Evolutionary conservation across 2,329 filamentous ascomycete genomes (phyloP).

Genomic region (Cucurbitaria berberidis): DNA sequence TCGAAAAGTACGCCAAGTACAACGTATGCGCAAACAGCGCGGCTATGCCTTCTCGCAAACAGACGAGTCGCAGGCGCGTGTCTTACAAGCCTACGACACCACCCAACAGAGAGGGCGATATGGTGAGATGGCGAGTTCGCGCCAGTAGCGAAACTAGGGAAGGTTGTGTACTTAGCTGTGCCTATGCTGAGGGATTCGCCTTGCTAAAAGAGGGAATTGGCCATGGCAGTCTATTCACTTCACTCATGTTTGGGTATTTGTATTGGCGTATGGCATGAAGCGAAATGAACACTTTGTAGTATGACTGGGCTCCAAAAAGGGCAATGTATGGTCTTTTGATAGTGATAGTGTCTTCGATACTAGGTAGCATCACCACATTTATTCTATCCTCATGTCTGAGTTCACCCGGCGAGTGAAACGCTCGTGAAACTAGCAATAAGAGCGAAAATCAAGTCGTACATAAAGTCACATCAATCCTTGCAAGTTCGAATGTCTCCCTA

Average conservation of each 20-base stretch:
- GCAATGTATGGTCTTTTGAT: neutral
- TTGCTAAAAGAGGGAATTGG: no score
- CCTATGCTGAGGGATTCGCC: no score
- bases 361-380: no score
- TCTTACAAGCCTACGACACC: constrained; percentile 97
- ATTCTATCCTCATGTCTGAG: no score
- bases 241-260: neutral
- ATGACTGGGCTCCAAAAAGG: neutral
- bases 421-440: no score
- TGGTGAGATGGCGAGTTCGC: constrained; percentile 85
- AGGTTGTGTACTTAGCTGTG: neutral
- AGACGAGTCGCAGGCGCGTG: constrained; percentile 92
- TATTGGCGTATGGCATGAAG: neutral
- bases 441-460: no score
- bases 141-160: no score
- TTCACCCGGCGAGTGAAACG: no score
- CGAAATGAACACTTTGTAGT: neutral
- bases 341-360: no score
- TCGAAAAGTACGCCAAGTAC: constrained; percentile 95
- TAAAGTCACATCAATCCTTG: no score
- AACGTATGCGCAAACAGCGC: constrained; percentile 98
- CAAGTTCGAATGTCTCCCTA: no score
- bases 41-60: constrained; percentile 98
- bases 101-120: constrained; percentile 89
- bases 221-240: neutral